phyloP scores from a whole-genome alignment of 2,329 filamentous ascomycete genomes.

The Diplodia sapinea region DNA sequence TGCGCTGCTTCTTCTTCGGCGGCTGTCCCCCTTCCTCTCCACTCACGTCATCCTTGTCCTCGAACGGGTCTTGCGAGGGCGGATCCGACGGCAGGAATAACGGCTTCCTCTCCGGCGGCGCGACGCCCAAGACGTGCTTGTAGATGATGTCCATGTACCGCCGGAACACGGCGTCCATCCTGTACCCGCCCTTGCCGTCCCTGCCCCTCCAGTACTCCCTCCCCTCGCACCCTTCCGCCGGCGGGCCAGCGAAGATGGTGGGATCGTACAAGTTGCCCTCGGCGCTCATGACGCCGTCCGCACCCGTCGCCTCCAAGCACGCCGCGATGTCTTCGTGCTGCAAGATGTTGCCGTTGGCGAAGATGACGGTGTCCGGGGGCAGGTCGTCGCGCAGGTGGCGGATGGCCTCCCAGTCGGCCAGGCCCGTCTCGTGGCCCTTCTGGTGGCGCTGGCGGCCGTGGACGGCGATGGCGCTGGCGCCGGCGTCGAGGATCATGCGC shows the following conservation, averaged over 20 bases:
- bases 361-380: conserved; percentile 86
- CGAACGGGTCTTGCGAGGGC: conserved; percentile 36
- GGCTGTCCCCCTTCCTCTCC: conserved; percentile 41
- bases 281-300: conserved; percentile 92
- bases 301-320: conserved; percentile 83
- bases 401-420: conserved; percentile 91
- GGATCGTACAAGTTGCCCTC: conserved; percentile 95
- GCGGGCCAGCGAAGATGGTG: conserved; percentile 76
- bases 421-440: conserved; percentile 91
- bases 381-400: conserved; percentile 81
- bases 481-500: conserved; percentile 81
- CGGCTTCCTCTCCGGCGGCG: conserved; percentile 70
- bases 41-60: conserved; percentile 18
- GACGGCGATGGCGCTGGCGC: conserved; percentile 90
- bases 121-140: conserved; percentile 70
- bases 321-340: conserved; percentile 76
- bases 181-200: conserved; percentile 81
- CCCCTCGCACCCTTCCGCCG: conserved; percentile 67
- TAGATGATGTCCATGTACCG: conserved; percentile 92
- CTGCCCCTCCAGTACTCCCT: conserved; percentile 83
- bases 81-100: conserved; percentile 71
- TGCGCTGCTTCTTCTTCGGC: conserved; percentile 45
- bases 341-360: conserved; percentile 94
- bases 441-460: conserved; percentile 89
- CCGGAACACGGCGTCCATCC: conserved; percentile 84